phyloP scores from a whole-genome alignment of 495 filamentous ascomycete species.

The Penicillium ucsense region DNA sequence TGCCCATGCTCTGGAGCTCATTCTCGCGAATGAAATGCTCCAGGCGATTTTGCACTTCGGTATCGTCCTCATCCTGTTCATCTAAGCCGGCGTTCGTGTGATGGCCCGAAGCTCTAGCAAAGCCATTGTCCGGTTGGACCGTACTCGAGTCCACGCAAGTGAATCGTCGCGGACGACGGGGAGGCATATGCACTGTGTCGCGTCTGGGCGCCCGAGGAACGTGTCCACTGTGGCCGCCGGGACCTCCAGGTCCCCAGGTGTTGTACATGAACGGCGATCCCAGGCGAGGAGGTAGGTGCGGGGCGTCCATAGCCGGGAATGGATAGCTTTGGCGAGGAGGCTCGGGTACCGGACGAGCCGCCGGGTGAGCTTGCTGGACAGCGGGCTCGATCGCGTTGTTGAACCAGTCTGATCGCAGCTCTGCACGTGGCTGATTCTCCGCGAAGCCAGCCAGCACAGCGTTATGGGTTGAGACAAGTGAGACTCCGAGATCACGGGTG shows the following conservation, averaged over 20 bases:
- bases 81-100: constrained; percentile 24
- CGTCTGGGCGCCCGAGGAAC: constrained; percentile 24
- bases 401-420: constrained; percentile 24
- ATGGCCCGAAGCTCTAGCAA: constrained; percentile 2
- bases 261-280: constrained; percentile 49
- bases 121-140: constrained; percentile 44
- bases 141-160: constrained; percentile 38
- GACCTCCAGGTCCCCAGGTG: constrained; percentile 46
- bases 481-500: constrained; percentile 76
- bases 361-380: background rate
- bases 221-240: constrained; percentile 21
- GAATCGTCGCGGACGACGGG: constrained; percentile 37
- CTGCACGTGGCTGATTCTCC: constrained; percentile 19
- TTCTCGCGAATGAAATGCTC: constrained; percentile 39
- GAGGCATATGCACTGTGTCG: constrained; percentile 37
- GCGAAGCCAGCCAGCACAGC: constrained; percentile 58
- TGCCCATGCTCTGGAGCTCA: constrained; percentile 32
- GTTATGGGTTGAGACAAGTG: constrained; percentile 69
- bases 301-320: constrained; percentile 14
- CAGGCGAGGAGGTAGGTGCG: constrained; percentile 28
- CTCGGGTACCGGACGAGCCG: background rate
- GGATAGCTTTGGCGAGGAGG: constrained; percentile 7
- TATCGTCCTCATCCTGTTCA: constrained; percentile 36
- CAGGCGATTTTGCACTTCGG: constrained; percentile 37
- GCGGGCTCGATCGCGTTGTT: constrained; percentile 19